These are phyloP conservation scores for Dictyostelium intermedium DNA, from an alignment of 78 protist genomes.

Conservation along the genomic window DNA sequence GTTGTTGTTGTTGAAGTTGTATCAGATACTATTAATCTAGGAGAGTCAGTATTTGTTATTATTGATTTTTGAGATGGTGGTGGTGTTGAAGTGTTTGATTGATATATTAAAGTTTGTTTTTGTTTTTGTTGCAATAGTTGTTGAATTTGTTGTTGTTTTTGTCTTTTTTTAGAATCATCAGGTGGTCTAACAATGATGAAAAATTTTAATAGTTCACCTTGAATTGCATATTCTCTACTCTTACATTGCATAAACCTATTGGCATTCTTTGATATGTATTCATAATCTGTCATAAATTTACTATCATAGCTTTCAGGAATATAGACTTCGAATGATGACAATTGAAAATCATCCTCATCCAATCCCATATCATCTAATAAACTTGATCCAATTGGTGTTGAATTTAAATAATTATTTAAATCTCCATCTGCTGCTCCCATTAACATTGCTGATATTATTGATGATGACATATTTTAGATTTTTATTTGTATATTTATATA, in stretches of 20 bases:
- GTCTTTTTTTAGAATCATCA: not conserved
- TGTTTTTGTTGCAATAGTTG: not conserved
- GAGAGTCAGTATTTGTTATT: not conserved
- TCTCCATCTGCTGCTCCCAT: conserved; percentile 20
- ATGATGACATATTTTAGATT: conserved; percentile 9
- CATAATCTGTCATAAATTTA: conserved; percentile 17
- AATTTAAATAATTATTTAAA: not conserved
- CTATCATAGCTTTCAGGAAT: conserved; percentile 42
- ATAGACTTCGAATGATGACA: conserved; percentile 24
- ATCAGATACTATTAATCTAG: conserved; percentile 6
- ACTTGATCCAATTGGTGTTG: not conserved
- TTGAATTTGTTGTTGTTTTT: conserved; percentile 8
- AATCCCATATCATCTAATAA: conserved; percentile 50
- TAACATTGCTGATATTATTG: conserved; percentile 35
- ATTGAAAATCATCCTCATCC: conserved; percentile 62
- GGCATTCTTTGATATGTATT: conserved; percentile 36
- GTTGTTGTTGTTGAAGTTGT: not conserved
- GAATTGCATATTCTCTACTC: conserved; percentile 45
- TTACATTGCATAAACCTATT: conserved; percentile 1
- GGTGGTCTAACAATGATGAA: conserved; percentile 61
- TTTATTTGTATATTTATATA: not conserved
- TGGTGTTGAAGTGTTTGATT: not conserved
- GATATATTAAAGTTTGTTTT: not conserved
- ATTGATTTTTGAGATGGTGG: not conserved
- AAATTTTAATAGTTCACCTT: conserved; percentile 63